Percentiles rank a stretch among this genome's conserved stretches.
Conservation (phyloP, 768 basidiomycete genomes). For the Pleurotus tuoliensis region DNA sequence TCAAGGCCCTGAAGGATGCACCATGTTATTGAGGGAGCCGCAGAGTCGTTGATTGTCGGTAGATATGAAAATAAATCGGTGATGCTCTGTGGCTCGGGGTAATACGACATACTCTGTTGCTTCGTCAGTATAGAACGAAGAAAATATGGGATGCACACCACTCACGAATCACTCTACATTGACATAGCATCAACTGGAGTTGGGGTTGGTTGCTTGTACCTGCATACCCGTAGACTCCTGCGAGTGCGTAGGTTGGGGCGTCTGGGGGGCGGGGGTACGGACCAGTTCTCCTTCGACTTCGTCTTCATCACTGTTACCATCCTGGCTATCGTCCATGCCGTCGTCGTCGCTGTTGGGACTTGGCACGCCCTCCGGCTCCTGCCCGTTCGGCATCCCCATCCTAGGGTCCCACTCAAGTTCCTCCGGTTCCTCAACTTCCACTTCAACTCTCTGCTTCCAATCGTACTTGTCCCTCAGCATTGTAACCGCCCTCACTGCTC, state of each 20-base stretch:
- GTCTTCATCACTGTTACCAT: constrained; percentile 17
- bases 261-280: neutral
- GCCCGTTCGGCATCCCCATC: constrained; percentile 29
- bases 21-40: constrained; percentile 35
- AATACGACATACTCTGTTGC: too few relatives aligned
- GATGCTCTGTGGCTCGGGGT: too few relatives aligned
- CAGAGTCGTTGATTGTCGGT: too few relatives aligned
- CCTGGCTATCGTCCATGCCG: constrained; percentile 13
- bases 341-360: constrained; percentile 11
- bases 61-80: too few relatives aligned
- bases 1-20: constrained; percentile 43
- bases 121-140: too few relatives aligned
- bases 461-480: constrained; percentile 80
- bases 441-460: constrained; percentile 78
- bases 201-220: neutral
- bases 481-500: constrained; percentile 74
- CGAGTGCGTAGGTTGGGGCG: neutral
- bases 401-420: constrained; percentile 72
- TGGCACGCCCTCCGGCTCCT: neutral
- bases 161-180: too few relatives aligned
- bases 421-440: constrained; percentile 76
- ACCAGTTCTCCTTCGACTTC: constrained; percentile 15
- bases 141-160: too few relatives aligned
- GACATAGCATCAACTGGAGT: neutral
- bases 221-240: constrained; percentile 8